Base-by-base conservation (phyloP, 164 flowering plant genomes). In the Stephania cephalantha region DNA sequence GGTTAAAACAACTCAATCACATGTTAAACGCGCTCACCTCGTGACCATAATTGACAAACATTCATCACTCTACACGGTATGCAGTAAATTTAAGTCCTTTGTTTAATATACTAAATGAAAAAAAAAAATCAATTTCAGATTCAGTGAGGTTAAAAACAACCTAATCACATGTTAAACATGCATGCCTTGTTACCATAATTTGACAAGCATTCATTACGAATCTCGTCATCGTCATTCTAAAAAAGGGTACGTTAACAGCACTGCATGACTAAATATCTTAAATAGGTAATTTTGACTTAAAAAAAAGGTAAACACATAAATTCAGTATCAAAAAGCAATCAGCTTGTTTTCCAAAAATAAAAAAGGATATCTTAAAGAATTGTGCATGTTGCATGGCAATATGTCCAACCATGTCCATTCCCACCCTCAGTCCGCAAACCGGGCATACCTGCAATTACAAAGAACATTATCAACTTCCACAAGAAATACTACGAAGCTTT, bases 341-440 rank as follows among this genome's bases (percentile, higher is more conserved):
- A 58, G 55, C 55, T 29, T 31, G 44, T 6, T 42, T 18, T 10
- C 15, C 29, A 65, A 83, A 35, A 0, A 35, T 35, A 35, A 35
- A 35, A 35, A 90, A 94, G 98, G 98, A 94, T 94, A 94, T 91
- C 84, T 87, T 90, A 30, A 90, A 84, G 69, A 90, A 79, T 76
- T 74, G 88, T 44, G 86, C 91, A 70, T 94, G 98, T 73, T 90
- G 93, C 81, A 77, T 79, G 0, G 97, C 91, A 20, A 91, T 80
- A 70, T 94, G 98, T 72, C 87, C 84, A 77, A 94, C 90, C 78
- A 94, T 77, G 82, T 90, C 95, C 81, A 82, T 80, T 72, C 97
- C 98, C 61, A 90, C 94, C 79, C 85, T 86, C 76, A 81, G 87
- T 22, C 88, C 83, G 82, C 98, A 94, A n/a, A 94, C 86, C 3